A percentile compares a stretch with the other conserved stretches of the same genome.
phyloP scores from a whole-genome alignment of 441 rosid species.

The Hypseocharis bilobata region DNA sequence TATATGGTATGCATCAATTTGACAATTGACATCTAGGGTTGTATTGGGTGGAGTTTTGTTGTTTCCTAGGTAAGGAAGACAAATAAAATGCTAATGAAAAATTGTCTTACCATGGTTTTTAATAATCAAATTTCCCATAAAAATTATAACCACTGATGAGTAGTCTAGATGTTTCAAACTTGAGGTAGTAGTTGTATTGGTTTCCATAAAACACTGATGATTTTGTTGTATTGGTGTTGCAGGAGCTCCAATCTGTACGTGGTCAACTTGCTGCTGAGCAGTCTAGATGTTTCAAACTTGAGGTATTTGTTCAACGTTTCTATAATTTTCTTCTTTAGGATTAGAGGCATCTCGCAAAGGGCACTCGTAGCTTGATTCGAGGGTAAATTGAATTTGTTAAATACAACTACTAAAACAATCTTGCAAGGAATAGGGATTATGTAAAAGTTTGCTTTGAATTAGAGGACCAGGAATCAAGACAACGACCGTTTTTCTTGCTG shows the following conservation, averaged over 20 bases:
- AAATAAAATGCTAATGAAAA: not conserved
- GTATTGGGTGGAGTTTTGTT: not conserved
- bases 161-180: conserved; percentile 91
- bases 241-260: conserved; percentile 94
- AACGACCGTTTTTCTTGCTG: too few relatives aligned
- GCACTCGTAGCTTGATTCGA: too few relatives aligned
- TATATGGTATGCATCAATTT: not conserved
- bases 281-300: conserved; percentile 89
- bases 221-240: conserved; percentile 15
- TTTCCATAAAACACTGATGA: not conserved
- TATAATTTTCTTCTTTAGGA: not conserved
- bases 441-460: not conserved
- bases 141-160: too few relatives aligned
- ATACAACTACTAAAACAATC: not conserved
- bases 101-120: not conserved
- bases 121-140: not conserved
- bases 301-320: conserved; percentile 37
- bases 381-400: not conserved
- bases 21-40: not conserved
- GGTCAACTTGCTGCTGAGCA: conserved; percentile 91
- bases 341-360: not conserved
- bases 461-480: not conserved
- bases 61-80: not conserved
- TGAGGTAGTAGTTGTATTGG: conserved; percentile 44
- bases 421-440: not conserved